Evolutionary conservation across 345 rosid species (phyloP).

Genomic region (Iberis pinnata): DNA sequence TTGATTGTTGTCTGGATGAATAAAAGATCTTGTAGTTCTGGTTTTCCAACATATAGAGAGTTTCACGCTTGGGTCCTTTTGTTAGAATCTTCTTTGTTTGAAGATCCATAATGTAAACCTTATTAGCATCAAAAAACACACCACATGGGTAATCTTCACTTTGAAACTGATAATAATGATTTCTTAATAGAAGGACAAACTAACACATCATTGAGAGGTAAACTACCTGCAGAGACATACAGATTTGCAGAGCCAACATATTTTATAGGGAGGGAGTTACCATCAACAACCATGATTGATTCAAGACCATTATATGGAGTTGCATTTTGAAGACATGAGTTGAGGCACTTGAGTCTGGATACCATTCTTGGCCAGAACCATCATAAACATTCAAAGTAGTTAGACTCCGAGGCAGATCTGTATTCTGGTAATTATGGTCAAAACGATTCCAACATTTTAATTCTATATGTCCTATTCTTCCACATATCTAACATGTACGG

Average conservation of each 20-base stretch:
- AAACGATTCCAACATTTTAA: background rate
- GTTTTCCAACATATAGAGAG: too few species aligned
- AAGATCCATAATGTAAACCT: too few species aligned
- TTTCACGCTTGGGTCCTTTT: too few species aligned
- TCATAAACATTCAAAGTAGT: background rate
- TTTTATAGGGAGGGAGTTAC: background rate
- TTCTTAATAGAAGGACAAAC: too few species aligned
- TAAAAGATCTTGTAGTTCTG: too few species aligned
- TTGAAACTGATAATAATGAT: too few species aligned
- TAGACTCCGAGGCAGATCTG: background rate
- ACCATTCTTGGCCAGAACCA: background rate
- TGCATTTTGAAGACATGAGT: background rate
- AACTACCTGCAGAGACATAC: background rate
- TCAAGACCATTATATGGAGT: background rate
- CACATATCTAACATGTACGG: too few species aligned
- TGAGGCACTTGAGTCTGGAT: background rate
- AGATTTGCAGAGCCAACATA: background rate
- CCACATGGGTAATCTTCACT: too few species aligned
- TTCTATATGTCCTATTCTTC: too few species aligned
- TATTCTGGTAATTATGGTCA: background rate
- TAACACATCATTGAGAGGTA: background rate
- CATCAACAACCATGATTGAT: background rate
- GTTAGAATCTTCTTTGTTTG: too few species aligned
- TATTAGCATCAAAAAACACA: too few species aligned
- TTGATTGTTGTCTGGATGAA: too few species aligned